Evolutionary conservation across 495 filamentous ascomycete species (phyloP).

Genomic region (Margaritispora aquatica): DNA sequence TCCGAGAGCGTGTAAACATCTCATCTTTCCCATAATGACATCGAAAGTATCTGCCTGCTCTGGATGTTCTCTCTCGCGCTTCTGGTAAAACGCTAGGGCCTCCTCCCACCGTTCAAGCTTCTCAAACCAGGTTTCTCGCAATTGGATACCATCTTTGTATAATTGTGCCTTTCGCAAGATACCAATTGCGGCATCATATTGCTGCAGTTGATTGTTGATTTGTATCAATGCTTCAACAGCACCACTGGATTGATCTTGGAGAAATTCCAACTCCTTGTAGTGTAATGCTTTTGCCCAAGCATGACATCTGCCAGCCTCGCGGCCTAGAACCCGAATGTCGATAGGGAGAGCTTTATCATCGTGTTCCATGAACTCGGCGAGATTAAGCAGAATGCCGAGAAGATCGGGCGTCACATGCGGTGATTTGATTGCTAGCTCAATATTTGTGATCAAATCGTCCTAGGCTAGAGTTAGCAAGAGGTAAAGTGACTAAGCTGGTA

Average conservation of each 20-base stretch:
- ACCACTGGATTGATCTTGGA: slow-evolving; percentile 92
- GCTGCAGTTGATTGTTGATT: slow-evolving; percentile 97
- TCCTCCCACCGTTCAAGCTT: slow-evolving; percentile 98
- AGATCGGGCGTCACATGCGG: slow-evolving; percentile 93
- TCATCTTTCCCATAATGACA: slow-evolving; percentile 98
- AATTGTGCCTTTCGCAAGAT: slow-evolving; percentile 91
- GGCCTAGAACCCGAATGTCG: slow-evolving; percentile 86
- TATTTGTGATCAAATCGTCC: slow-evolving; percentile 89
- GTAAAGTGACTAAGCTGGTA: background rate
- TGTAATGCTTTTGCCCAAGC: slow-evolving; percentile 97
- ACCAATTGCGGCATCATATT: slow-evolving; percentile 94
- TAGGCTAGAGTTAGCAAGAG: background rate
- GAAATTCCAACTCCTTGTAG: slow-evolving; percentile 97
- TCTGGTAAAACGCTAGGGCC: slow-evolving; percentile 84
- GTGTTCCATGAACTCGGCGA: slow-evolving; percentile 99
- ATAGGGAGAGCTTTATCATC: slow-evolving; percentile 98
- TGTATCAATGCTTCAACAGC: slow-evolving; percentile 95
- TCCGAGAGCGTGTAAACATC: slow-evolving; percentile 91
- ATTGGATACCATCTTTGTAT: slow-evolving; percentile 83
- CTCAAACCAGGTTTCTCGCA: slow-evolving; percentile 98
- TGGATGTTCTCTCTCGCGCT: slow-evolving; percentile 56
- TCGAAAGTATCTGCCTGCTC: slow-evolving; percentile 69
- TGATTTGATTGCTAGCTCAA: slow-evolving; percentile 90
- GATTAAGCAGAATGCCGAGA: slow-evolving; percentile 86
- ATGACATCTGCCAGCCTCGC: slow-evolving; percentile 91